Evolutionary conservation across 495 filamentous ascomycete species (phyloP), one percentile per base, ranked within the genome.

Genomic region (Talaromyces nanjingensis): DNA sequence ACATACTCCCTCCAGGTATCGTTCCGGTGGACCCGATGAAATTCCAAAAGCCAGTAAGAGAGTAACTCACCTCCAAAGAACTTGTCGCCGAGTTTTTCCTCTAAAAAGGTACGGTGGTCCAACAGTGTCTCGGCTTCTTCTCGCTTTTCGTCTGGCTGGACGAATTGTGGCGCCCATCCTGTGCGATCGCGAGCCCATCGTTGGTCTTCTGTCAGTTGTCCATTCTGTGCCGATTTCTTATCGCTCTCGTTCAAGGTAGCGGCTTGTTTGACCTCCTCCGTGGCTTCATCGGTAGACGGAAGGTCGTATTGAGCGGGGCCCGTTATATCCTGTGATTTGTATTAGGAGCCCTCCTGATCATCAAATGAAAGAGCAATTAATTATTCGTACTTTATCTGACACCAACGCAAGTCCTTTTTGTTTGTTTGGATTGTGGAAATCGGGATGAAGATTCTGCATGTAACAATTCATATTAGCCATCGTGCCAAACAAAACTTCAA

Each of bases 91-190:
- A 99, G 70, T 71, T 86, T 89, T 22, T 84, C 81, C 72, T 98
- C 94, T n/a, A 99, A 66, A 72, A 86, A 90, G 16, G 91, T 94
- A 68, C 91, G 84, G 71, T 97, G 92, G 71, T 98, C 92, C 42
- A 96, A 79, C 70, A 96, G 70, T 58, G 82, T 92, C 57, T 86
- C 86, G 2, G 77, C 71, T 20, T 81, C 76, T 54, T 85, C 77
- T 34, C 74, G 72, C 14, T 78, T 79, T 27, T 78, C 70, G 42
- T 85, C 82, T 3, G 74, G 77, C 60, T 74, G 69, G 25, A 90
- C 91, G 69, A 97, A 96, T 64, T 86, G 83, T 9, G 96, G 94
- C 8, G 87, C 87, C 93, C 96, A 97, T 42, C 96, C 96, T 2
- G 89, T 88, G 60, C 87, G 83, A 31, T 86, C 81, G 71, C 83